Evolutionary conservation across 306 rosid genomes (phyloP), one percentile per base, ranked within the genome.

Genomic region (Corylus heterophylla): DNA sequence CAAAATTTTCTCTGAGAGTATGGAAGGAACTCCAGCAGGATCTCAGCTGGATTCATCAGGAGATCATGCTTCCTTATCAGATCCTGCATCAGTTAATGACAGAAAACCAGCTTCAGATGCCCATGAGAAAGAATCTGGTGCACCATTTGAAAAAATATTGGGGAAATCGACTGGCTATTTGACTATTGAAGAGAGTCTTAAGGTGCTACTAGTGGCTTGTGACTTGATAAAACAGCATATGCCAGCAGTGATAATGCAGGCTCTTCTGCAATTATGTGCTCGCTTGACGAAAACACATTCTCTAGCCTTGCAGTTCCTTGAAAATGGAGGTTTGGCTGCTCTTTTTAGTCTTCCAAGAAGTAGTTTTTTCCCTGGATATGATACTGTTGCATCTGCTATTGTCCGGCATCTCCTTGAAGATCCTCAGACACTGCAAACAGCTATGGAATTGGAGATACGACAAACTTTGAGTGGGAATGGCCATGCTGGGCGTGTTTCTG

Each of bases 341-440:
- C 94, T 96, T 47, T 93, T 96, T 83, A 87, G 87, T 80, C 94
- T 96, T 86, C 89, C 98, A 9, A 86, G 92, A 86, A 91, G 83
- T 82, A 86, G 96, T 78, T 90, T 96, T 83, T 96, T 96, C 88
- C 97, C 96, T 78, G 98, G 99, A 76, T 96, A 91, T 89, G 99
- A 96, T 81, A 83, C 96, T 81, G 91, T 96, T 85, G 99, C 92
- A 68, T 91, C 99, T 78, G 93, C 97, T 81, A 91, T 96, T 79
- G 97, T 96, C 74, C 94, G 96, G 17, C 99, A 93, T 90, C 98
- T 96, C 70, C 97, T 96, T 74, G 99, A 96, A 89, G 99, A 96
- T 86, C 99, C 97, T 29, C 99, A 96, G 71, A 96, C 99, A 25
- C 89, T 96, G 77, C 99, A 96, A 86, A 89, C 89, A 54, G 98